phyloP scores from a whole-genome alignment of 176 grass and related monocot genomes.

The Carex pumila region DNA sequence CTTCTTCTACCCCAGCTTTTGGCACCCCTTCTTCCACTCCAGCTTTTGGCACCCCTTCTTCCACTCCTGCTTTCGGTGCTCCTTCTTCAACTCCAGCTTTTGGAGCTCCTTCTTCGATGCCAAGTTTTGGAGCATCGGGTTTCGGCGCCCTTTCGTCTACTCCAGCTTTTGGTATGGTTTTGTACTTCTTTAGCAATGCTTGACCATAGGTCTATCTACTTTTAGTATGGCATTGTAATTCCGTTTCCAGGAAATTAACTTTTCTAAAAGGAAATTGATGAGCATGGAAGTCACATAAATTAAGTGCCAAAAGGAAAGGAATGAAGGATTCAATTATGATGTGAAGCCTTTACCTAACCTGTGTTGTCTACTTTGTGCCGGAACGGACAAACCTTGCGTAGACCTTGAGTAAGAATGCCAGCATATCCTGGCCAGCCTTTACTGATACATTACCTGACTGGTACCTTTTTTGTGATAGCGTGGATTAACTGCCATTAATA shows the following conservation, averaged over 20 bases:
- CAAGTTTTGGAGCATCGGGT: conserved; percentile 26
- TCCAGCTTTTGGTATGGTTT: conserved; percentile 5
- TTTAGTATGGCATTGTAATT: neutral
- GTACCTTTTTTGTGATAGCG: neutral
- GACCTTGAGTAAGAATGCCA: neutral
- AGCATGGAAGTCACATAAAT: neutral
- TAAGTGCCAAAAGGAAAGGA: neutral
- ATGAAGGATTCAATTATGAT: neutral
- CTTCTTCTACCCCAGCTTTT: neutral
- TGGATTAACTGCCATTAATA: neutral
- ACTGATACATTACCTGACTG: neutral
- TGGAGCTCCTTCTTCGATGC: conserved; percentile 12
- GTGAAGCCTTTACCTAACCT: too few relatives aligned
- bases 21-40: conserved; percentile 13
- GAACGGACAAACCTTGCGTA: neutral
- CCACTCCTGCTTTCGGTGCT: conserved; percentile 14
- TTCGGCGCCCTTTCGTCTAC: conserved; percentile 10
- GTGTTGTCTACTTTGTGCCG: neutral
- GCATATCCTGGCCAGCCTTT: neutral
- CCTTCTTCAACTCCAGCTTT: conserved; percentile 13
- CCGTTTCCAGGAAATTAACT: neutral
- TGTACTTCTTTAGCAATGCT: neutral
- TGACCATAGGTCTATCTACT: too few relatives aligned
- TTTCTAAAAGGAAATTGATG: neutral
- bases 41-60: conserved; percentile 27